These are phyloP conservation scores for Pseudonectria foliicola DNA, from an alignment of 2,329 filamentous ascomycete species.

Conservation along the genomic window DNA sequence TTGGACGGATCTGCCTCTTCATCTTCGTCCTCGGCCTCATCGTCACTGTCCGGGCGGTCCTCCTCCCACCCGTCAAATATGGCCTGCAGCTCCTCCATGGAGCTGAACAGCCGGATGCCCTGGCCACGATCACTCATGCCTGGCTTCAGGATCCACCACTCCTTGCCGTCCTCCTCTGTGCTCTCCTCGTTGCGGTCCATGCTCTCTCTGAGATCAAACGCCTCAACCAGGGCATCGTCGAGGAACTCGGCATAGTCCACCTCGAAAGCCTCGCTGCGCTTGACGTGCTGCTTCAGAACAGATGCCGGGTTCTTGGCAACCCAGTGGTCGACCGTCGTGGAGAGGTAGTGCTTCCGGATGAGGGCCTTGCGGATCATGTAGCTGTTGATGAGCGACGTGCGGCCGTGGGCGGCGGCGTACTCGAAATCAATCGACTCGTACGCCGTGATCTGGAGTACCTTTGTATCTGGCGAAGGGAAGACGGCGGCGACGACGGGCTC, in stretches of 20 bases:
- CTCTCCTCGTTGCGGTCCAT: conserved; percentile 55
- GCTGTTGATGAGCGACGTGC: conserved; percentile 67
- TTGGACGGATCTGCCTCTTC: conserved; percentile 26
- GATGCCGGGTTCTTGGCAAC: conserved; percentile 72
- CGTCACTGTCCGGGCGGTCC: conserved; percentile 56
- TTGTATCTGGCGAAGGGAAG: conserved; percentile 29
- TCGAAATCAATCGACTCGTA: conserved; percentile 89
- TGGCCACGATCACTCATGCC: conserved; percentile 96
- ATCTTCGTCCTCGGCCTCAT: conserved; percentile 44
- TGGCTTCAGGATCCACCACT: conserved; percentile 98
- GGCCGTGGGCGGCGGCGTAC: conserved; percentile 55
- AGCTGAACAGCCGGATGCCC: conserved; percentile 83
- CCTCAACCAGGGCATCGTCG: conserved; percentile 85
- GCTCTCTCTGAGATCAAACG: conserved; percentile 77
- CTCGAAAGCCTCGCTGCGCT: conserved; percentile 79
- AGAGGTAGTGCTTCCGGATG: conserved; percentile 92
- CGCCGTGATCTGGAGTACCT: conserved; percentile 69
- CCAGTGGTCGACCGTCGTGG: conserved; percentile 78
- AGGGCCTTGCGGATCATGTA: conserved; percentile 95
- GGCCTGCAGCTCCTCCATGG: conserved; percentile 70
- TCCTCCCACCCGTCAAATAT: conserved; percentile 93
- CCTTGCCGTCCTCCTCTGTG: conserved; percentile 34
- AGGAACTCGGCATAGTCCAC: conserved; percentile 95
- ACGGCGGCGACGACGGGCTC: conserved; percentile 30
- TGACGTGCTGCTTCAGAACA: conserved; percentile 62